Evolutionary conservation across 805 yeast genomes (phyloP), one percentile per base, ranked within the genome.

Genomic region (Yarrowia porcina): DNA sequence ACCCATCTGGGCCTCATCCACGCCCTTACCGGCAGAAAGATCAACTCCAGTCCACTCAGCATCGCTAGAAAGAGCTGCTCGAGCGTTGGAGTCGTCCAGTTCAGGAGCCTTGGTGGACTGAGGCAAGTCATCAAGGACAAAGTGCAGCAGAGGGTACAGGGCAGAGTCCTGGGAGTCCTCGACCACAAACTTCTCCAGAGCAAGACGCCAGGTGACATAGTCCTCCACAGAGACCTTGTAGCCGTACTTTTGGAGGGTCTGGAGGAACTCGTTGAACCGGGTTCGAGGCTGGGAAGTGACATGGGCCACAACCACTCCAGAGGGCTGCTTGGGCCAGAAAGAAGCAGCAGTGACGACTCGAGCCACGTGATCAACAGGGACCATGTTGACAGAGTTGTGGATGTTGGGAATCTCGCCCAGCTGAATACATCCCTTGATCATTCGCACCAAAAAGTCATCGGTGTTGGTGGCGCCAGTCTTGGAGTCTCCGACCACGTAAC

Each of bases 241-340:
- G 9, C 99, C 99, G 69, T 83, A 93, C 13, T 76, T 73, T 63
- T 79, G 75, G 71, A 92, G 79, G 10, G 86, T 71, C 17, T 84
- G 83, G 68, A 94, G 76, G 77, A 85, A 93, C 67, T 88, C 85
- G 70, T 84, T 86, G 77, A 92, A 88, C 42, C 82, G 78, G 65
- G 90, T 85, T 73, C 99, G 85, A 65, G 99, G 99, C 70, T 94
- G 98, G 23, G 93, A 96, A 6, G 98, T 94, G n/a, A 94, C 97
- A 47, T 94, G 99, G 1, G 90, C 91, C 42, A 96, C 99, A 0
- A 86, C 77, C 44, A 85, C 75, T 56, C 77, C 79, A 15, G 77
- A 77, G 1, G 69, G 69, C 21, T 75, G 69, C 23, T 94, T 89
- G 27, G 96, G 93, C 69, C 84, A 83, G 66, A 94, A 79, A 0